A percentile compares a stretch with the other conserved stretches of the same genome.
These are phyloP conservation scores for Ogataea paraovalis DNA, from an alignment of 805 yeast genomes.

Conservation along the genomic window DNA sequence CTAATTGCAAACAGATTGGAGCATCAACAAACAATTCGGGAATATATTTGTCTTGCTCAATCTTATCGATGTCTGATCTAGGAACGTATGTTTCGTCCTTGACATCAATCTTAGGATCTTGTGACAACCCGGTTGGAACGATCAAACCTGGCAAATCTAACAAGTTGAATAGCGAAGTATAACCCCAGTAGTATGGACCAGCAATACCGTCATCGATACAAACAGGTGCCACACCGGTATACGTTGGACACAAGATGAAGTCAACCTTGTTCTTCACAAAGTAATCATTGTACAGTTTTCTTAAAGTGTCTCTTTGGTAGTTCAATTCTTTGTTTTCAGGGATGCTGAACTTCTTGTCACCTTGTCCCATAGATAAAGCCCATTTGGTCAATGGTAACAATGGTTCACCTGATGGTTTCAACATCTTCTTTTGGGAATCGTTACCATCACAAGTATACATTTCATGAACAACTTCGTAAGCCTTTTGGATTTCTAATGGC, in stretches of 20 bases:
- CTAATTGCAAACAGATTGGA: slow-evolving; percentile 51
- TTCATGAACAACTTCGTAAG: slow-evolving; percentile 52
- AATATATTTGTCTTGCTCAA: slow-evolving; percentile 44
- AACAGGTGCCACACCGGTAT: slow-evolving; percentile 68
- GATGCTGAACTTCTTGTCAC: slow-evolving; percentile 42
- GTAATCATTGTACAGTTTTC: slow-evolving; percentile 52
- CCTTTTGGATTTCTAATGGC: slow-evolving; percentile 55
- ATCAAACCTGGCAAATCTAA: slow-evolving; percentile 66
- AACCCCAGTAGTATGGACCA: slow-evolving; percentile 70
- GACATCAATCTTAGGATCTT: slow-evolving; percentile 46
- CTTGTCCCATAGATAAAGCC: slow-evolving; percentile 55
- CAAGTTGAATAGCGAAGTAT: slow-evolving; percentile 70
- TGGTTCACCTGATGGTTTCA: slow-evolving; percentile 68
- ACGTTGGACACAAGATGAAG: slow-evolving; percentile 63
- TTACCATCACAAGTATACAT: slow-evolving; percentile 71
- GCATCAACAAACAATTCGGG: slow-evolving; percentile 49
- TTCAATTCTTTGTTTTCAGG: slow-evolving; percentile 55
- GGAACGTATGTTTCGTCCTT: slow-evolving; percentile 39
- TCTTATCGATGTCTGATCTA: slow-evolving; percentile 44
- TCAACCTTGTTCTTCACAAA: slow-evolving; percentile 56
- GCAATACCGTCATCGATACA: slow-evolving; percentile 42
- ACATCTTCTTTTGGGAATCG: slow-evolving; percentile 44
- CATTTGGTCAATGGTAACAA: slow-evolving; percentile 59
- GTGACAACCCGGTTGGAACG: slow-evolving; percentile 58
- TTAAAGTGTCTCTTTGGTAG: slow-evolving; percentile 51